These are phyloP conservation scores for Monosporozyma aquatica DNA, from an alignment of 805 yeast genomes.

Conservation along the genomic window DNA sequence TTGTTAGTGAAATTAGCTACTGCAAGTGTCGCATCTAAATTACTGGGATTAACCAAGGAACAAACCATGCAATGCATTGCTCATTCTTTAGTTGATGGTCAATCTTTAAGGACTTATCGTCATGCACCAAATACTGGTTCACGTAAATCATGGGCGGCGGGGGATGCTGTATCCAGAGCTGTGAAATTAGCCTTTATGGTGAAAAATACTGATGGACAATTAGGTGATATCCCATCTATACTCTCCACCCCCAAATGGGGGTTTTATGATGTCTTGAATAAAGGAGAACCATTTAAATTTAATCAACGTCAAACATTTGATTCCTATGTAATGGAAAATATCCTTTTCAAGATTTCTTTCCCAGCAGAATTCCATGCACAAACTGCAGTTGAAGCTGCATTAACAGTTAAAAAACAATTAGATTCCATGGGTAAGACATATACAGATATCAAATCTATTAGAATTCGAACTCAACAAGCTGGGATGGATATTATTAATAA, in stretches of 20 bases:
- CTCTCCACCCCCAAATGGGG: slow-evolving; percentile 55
- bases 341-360: slow-evolving; percentile 50
- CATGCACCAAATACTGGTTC: slow-evolving; percentile 59
- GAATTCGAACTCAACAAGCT: slow-evolving; percentile 52
- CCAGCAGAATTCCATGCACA: slow-evolving; percentile 63
- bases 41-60: slow-evolving; percentile 41
- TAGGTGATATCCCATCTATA: slow-evolving; percentile 48
- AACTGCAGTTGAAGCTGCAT: slow-evolving; percentile 53
- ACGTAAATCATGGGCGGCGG: slow-evolving; percentile 61
- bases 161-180: slow-evolving; percentile 52
- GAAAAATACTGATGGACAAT: slow-evolving; percentile 36
- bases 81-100: slow-evolving; percentile 56
- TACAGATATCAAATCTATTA: slow-evolving; percentile 41
- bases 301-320: slow-evolving; percentile 40
- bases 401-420: slow-evolving; percentile 35
- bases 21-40: slow-evolving; percentile 48
- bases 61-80: slow-evolving; percentile 49
- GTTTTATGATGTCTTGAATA: slow-evolving; percentile 51
- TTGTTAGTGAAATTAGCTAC: slow-evolving; percentile 51
- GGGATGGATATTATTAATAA: slow-evolving; percentile 53
- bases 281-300: slow-evolving; percentile 43
- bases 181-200: slow-evolving; percentile 47
- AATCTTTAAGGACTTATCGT: slow-evolving; percentile 49
- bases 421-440: slow-evolving; percentile 34
- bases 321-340: slow-evolving; percentile 55